phyloP scores from a whole-genome alignment of 352 stramenopile species.

The Globisporangium barbulae region DNA sequence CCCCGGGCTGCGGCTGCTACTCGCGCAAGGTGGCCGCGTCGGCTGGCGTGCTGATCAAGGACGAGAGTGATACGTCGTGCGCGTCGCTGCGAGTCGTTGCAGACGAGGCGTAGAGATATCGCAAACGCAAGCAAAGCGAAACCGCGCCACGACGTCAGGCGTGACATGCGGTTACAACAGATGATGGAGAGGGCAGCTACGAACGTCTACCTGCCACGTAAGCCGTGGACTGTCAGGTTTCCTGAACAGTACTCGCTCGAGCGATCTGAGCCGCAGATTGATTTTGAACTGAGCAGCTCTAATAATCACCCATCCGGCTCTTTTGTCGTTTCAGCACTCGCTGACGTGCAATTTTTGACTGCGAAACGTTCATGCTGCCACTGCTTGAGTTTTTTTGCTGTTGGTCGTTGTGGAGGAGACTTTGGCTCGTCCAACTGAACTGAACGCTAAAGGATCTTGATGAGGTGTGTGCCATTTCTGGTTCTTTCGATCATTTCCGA shows the following conservation, averaged over 20 bases:
- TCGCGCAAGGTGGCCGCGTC: constrained; percentile 20
- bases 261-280: not conserved
- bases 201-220: not conserved
- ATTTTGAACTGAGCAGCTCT: too few relatives aligned
- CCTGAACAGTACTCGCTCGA: not conserved
- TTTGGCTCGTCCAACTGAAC: not conserved
- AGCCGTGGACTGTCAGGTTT: not conserved
- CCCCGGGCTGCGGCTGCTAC: constrained; percentile 30
- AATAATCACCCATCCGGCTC: too few relatives aligned
- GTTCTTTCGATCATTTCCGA: not conserved
- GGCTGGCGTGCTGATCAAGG: constrained; percentile 21
- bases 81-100: not conserved
- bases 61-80: constrained; percentile 18
- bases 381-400: not conserved
- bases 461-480: not conserved
- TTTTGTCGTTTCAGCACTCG: not conserved
- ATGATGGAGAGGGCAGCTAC: too few relatives aligned
- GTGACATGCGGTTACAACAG: not conserved
- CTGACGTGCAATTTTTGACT: not conserved
- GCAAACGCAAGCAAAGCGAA: not conserved
- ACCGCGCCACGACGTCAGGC: not conserved
- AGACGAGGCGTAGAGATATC: constrained; percentile 1
- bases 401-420: not conserved
- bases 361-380: not conserved
- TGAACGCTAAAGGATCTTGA: not conserved